These are phyloP conservation scores for Penicillium manginii DNA, from an alignment of 495 filamentous ascomycete species.

Conservation along the genomic window DNA sequence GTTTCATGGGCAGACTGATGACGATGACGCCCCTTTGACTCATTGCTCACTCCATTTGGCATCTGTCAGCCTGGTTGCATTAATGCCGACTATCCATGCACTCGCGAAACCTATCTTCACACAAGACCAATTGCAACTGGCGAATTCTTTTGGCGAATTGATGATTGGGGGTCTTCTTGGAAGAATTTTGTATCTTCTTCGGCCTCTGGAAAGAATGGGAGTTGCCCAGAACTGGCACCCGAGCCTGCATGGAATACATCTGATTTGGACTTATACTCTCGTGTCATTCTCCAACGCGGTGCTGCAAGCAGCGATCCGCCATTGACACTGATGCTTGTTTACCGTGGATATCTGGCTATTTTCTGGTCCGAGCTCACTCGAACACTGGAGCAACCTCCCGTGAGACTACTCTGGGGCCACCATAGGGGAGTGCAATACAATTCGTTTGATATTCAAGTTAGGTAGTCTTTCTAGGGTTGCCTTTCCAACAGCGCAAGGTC, in stretches of 20 bases:
- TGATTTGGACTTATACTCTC: conserved; percentile 1
- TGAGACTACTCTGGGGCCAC: no score
- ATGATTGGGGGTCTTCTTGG: conserved; percentile 4
- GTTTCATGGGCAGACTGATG: neutral
- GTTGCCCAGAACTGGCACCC: conserved; percentile 2
- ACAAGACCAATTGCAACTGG: neutral
- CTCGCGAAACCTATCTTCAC: conserved; percentile 4
- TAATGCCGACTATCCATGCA: conserved; percentile 9
- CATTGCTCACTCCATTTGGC: neutral
- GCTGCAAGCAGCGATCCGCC: neutral
- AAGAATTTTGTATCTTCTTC: conserved; percentile 8
- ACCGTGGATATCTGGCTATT: neutral
- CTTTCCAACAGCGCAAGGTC: no score
- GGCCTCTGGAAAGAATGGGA: conserved; percentile 7
- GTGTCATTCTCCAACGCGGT: conserved; percentile 7
- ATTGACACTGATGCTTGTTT: neutral
- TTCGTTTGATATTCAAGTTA: no score
- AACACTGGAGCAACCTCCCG: no score
- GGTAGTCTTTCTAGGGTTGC: no score
- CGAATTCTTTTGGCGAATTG: conserved; percentile 6
- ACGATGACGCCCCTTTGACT: neutral
- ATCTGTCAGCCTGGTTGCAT: conserved; percentile 7
- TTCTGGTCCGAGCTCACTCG: neutral
- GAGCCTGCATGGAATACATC: conserved; percentile 7
- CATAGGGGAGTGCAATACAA: no score